A percentile compares a stretch with the other conserved stretches of the same genome.
Conservation (phyloP, 306 rosid genomes). For the Rubus idaeus region DNA sequence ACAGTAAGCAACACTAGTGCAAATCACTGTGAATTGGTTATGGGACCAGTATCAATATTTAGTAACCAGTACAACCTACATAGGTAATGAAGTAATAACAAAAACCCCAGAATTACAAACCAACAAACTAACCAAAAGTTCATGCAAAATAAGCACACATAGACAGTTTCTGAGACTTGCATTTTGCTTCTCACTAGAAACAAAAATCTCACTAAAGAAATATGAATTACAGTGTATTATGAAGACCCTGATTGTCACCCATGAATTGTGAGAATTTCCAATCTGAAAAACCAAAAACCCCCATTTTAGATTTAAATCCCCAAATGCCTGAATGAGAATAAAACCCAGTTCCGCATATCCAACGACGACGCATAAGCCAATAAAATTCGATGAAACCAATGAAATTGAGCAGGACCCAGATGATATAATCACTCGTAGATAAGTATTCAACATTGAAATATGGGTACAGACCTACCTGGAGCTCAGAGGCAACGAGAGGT, state of each 20-base stretch:
- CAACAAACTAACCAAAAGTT: conserved; percentile 10
- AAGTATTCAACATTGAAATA: conserved; percentile 15
- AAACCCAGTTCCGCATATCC: conserved; percentile 6
- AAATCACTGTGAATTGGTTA: neutral
- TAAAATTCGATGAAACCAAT: conserved; percentile 7
- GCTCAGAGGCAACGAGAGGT: neutral
- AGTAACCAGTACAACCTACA: neutral
- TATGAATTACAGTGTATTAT: neutral
- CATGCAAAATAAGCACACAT: conserved; percentile 5
- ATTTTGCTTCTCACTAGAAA: conserved; percentile 10
- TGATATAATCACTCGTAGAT: conserved; percentile 18
- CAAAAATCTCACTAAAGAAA: neutral
- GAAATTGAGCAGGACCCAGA: conserved; percentile 19
- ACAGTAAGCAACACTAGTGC: neutral
- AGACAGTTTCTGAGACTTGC: neutral
- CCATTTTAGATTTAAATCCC: conserved; percentile 2
- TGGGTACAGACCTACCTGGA: conserved; percentile 40
- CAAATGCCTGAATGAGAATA: neutral
- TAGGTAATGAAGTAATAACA: neutral
- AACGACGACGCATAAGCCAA: neutral
- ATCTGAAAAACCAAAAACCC: neutral
- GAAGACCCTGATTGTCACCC: conserved; percentile 10
- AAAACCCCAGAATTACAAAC: conserved; percentile 9
- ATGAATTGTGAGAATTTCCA: neutral
- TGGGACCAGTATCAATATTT: conserved; percentile 1